phyloP scores from a whole-genome alignment of 2,329 filamentous ascomycete genomes.

The Orbilia brochopaga region DNA sequence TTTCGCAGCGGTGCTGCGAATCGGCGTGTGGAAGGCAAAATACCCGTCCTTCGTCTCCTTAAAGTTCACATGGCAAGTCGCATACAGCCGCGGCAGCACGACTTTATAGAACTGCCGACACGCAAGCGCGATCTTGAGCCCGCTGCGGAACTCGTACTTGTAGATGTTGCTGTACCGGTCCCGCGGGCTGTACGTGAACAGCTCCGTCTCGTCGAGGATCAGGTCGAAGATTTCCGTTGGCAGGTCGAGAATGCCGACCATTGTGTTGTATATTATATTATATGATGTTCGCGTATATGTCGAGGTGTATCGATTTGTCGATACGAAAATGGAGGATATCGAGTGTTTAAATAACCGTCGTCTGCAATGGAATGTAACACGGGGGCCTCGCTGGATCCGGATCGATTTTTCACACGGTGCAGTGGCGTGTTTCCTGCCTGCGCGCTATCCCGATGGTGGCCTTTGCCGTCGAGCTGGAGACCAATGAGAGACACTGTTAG shows the following conservation, averaged over 20 bases:
- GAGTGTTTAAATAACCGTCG: not conserved
- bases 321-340: not conserved
- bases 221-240: slow-evolving; percentile 16
- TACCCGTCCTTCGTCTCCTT: slow-evolving; percentile 2
- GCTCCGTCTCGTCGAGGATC: slow-evolving; percentile 1
- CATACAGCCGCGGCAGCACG: slow-evolving; percentile 1
- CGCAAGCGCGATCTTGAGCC: not conserved
- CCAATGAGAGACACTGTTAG: not conserved
- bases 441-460: not conserved
- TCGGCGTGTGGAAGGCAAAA: slow-evolving; percentile 2
- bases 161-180: slow-evolving; percentile 3
- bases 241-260: slow-evolving; percentile 2
- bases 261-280: not conserved
- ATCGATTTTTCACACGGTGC: no score
- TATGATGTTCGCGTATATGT: not conserved
- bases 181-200: not conserved
- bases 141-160: not conserved
- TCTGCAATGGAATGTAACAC: no score
- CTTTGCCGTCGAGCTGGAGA: not conserved
- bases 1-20: not conserved
- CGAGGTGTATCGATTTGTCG: not conserved
- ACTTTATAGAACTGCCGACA: slow-evolving; percentile 14
- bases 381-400: no score
- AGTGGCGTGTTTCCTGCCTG: no score
- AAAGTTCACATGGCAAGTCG: not conserved